phyloP scores from a whole-genome alignment of 768 basidiomycete species.

The Tricholoma furcatifolium region DNA sequence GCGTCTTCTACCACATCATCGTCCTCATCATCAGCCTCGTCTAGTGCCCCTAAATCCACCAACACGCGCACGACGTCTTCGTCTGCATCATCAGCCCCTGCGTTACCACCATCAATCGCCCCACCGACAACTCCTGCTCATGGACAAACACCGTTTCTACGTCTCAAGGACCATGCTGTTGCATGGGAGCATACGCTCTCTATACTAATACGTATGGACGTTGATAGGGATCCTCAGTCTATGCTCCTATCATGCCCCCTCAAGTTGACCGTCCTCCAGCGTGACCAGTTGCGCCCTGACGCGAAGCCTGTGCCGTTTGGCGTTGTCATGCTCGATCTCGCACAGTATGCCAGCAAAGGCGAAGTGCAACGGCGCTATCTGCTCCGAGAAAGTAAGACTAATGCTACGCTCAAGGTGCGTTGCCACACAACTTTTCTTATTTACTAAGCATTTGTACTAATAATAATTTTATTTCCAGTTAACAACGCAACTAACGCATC shows the following conservation, averaged over 20 bases:
- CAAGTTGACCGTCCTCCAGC: constrained; percentile 65
- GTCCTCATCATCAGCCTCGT: constrained; percentile 11
- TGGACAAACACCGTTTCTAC: constrained; percentile 60
- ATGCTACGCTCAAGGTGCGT: constrained; percentile 71
- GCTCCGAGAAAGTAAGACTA: constrained; percentile 71
- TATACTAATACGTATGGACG: constrained; percentile 55
- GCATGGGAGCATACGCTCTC: constrained; percentile 59
- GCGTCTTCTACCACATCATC: constrained; percentile 16
- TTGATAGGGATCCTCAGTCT: constrained; percentile 46
- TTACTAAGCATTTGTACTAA: neutral
- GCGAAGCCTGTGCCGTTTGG: constrained; percentile 48
- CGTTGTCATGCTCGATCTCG: constrained; percentile 65
- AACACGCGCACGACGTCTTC: constrained; percentile 5
- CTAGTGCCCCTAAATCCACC: constrained; percentile 8
- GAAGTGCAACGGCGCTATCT: constrained; percentile 64
- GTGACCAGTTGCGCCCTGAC: constrained; percentile 52
- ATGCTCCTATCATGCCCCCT: constrained; percentile 59
- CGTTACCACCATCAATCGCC: constrained; percentile 6
- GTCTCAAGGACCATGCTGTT: constrained; percentile 64
- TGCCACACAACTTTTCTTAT: neutral
- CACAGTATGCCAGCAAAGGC: constrained; percentile 68
- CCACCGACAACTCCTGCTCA: constrained; percentile 38
- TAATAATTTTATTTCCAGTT: constrained; percentile 35
- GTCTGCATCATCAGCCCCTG: constrained; percentile 10
- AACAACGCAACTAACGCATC: constrained; percentile 49